These are phyloP conservation scores for Sarocladium strictum DNA, from an alignment of 2,329 filamentous ascomycete genomes.

Conservation along the genomic window DNA sequence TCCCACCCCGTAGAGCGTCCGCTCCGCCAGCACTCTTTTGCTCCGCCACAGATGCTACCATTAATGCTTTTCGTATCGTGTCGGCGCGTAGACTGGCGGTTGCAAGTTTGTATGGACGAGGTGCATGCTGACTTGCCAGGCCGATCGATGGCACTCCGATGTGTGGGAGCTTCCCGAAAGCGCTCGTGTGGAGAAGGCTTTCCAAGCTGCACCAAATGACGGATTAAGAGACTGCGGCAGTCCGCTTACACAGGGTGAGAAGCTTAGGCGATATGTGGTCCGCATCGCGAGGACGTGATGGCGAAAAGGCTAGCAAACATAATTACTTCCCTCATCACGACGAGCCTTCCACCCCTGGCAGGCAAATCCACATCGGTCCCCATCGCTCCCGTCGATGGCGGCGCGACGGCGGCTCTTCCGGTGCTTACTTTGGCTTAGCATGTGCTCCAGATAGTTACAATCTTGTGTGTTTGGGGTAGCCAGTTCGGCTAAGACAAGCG, in stretches of 20 bases:
- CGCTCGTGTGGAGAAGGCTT: not conserved
- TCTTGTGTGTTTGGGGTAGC: not conserved
- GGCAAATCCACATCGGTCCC: not conserved
- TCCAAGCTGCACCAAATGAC: no score
- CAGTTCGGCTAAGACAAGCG: not conserved
- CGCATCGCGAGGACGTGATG: no score
- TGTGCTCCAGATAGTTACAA: no score
- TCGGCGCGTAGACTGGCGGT: not conserved
- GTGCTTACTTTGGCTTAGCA: constrained; percentile 2
- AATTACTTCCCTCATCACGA: not conserved
- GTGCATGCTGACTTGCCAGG: not conserved
- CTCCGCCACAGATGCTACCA: constrained; percentile 2
- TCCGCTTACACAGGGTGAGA: no score
- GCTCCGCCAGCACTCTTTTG: constrained; percentile 1
- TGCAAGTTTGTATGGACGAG: constrained; percentile 5
- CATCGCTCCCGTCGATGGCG: constrained; percentile 5
- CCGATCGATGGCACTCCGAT: not conserved
- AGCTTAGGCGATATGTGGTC: no score
- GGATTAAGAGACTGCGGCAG: no score
- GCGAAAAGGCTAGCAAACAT: no score
- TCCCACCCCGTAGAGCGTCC: not conserved
- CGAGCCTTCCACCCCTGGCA: not conserved
- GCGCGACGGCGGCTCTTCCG: constrained; percentile 8
- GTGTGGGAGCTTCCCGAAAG: not conserved
- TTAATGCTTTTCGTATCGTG: not conserved